Evolutionary conservation across 768 basidiomycete genomes (phyloP).

Genomic region (Amanita thiersii): DNA sequence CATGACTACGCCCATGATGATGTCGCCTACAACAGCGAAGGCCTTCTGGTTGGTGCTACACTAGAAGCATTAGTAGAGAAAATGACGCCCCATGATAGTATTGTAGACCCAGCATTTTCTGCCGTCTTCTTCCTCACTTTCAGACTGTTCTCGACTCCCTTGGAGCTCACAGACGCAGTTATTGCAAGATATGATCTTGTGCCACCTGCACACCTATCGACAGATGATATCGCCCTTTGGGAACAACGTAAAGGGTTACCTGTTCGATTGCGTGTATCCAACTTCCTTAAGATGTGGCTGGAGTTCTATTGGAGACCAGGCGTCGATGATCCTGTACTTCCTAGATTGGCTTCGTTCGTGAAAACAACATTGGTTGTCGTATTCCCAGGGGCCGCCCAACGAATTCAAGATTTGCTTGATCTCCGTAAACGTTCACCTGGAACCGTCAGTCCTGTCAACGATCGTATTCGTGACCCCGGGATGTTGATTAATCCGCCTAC

Average conservation of each 20-base stretch:
- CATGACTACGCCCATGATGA: slow-evolving; percentile 81
- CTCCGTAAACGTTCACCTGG: slow-evolving; percentile 42
- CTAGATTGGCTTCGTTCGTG: slow-evolving; percentile 50
- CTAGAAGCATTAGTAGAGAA: slow-evolving; percentile 89
- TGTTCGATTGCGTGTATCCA: slow-evolving; percentile 83
- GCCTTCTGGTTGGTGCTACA: slow-evolving; percentile 85
- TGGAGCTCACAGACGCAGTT: slow-evolving; percentile 67
- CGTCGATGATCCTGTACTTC: slow-evolving; percentile 60
- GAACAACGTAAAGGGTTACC: slow-evolving; percentile 83
- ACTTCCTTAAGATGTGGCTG: slow-evolving; percentile 92
- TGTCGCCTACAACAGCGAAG: slow-evolving; percentile 86
- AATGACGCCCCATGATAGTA: slow-evolving; percentile 91
- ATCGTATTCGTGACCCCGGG: slow-evolving; percentile 66
- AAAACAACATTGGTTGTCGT: slow-evolving; percentile 49
- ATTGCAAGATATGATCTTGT: slow-evolving; percentile 79
- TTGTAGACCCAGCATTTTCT: slow-evolving; percentile 82
- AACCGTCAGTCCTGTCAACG: slow-evolving; percentile 48
- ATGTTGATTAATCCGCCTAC: slow-evolving; percentile 62
- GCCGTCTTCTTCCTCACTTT: slow-evolving; percentile 95
- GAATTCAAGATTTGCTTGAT: slow-evolving; percentile 62
- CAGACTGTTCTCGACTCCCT: slow-evolving; percentile 78
- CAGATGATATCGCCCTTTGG: slow-evolving; percentile 67
- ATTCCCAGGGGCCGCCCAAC: slow-evolving; percentile 63
- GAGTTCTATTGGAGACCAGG: slow-evolving; percentile 84
- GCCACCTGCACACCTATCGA: slow-evolving; percentile 48